Conservation (phyloP, 1,284 basidiomycete genomes). For the Microbotryum intermedium region DNA sequence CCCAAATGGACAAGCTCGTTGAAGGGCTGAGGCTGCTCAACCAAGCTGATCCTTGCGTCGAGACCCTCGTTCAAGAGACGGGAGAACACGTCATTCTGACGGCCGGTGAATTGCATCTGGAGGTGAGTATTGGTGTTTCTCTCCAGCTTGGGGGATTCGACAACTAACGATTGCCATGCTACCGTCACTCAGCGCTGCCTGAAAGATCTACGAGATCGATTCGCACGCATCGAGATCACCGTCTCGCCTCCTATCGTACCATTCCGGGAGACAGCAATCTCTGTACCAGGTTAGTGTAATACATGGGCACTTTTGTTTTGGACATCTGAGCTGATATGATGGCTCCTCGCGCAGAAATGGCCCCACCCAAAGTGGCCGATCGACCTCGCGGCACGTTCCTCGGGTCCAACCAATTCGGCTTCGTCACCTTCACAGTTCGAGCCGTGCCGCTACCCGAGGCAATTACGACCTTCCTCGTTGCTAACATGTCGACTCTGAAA, state of each 20-base stretch:
- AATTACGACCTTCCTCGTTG: slow-evolving; percentile 54
- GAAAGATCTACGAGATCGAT: slow-evolving; percentile 88
- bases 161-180: neutral
- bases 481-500: slow-evolving; percentile 28
- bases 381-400: slow-evolving; percentile 70
- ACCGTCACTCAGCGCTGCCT: slow-evolving; percentile 64
- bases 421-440: slow-evolving; percentile 75
- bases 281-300: slow-evolving; percentile 52
- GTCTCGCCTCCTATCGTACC: slow-evolving; percentile 93
- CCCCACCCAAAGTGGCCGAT: slow-evolving; percentile 64
- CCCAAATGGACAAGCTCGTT: slow-evolving; percentile 88
- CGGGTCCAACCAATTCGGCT: slow-evolving; percentile 58
- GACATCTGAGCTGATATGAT: neutral
- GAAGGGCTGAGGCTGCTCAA: slow-evolving; percentile 80
- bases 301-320: slow-evolving; percentile 7
- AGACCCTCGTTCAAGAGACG: slow-evolving; percentile 91
- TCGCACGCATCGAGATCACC: slow-evolving; percentile 86
- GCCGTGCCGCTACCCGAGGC: slow-evolving; percentile 65
- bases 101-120: slow-evolving; percentile 91
- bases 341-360: slow-evolving; percentile 56
- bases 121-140: slow-evolving; percentile 48
- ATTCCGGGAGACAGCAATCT: slow-evolving; percentile 90
- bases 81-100: slow-evolving; percentile 96
- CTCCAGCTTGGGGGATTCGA: neutral
- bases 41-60: slow-evolving; percentile 94